Evolutionary conservation across 2,329 filamentous ascomycete genomes (phyloP).

Genomic region (Pleurostoma richardsiae): DNA sequence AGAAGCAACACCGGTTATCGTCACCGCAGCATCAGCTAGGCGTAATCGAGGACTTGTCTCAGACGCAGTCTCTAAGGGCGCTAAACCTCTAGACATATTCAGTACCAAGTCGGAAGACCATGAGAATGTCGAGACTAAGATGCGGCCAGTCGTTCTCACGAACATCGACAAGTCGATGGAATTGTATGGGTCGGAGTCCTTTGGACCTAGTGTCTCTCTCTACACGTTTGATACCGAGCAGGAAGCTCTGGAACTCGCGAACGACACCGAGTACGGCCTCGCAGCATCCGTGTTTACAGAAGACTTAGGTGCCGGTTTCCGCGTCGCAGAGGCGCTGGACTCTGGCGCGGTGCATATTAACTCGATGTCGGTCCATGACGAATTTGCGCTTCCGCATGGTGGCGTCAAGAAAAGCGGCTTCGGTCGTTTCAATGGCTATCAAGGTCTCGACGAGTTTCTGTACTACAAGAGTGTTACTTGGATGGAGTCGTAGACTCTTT

Average conservation of each 20-base stretch:
- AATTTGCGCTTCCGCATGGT: conserved; percentile 38
- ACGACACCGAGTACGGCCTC: conserved; percentile 61
- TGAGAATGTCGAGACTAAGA: conserved; percentile 20
- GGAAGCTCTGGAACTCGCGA: conserved; percentile 54
- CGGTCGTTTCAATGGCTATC: conserved; percentile 37
- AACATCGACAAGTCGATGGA: conserved; percentile 54
- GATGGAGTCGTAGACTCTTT: conserved; percentile 1
- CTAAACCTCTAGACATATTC: conserved; percentile 8
- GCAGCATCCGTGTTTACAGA: conserved; percentile 54
- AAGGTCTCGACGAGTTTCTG: conserved; percentile 41
- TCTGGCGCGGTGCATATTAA: conserved; percentile 50
- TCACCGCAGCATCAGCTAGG: conserved; percentile 55
- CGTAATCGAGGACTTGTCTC: conserved; percentile 56
- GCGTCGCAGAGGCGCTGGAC: conserved; percentile 41
- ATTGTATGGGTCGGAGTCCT: conserved; percentile 54
- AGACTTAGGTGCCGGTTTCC: conserved; percentile 41
- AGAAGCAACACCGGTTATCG: conserved; percentile 50
- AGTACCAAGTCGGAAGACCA: background rate
- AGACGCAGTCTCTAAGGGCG: conserved; percentile 57
- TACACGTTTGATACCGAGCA: conserved; percentile 49
- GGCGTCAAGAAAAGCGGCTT: conserved; percentile 43
- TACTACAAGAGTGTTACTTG: conserved; percentile 29
- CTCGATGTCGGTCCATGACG: conserved; percentile 43
- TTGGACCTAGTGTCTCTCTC: conserved; percentile 55
- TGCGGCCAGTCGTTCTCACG: conserved; percentile 50